Evolutionary conservation across 192 early-diverging fungal species (phyloP), one percentile per base, ranked within the genome.

Genomic region (Coemansia sp.): DNA sequence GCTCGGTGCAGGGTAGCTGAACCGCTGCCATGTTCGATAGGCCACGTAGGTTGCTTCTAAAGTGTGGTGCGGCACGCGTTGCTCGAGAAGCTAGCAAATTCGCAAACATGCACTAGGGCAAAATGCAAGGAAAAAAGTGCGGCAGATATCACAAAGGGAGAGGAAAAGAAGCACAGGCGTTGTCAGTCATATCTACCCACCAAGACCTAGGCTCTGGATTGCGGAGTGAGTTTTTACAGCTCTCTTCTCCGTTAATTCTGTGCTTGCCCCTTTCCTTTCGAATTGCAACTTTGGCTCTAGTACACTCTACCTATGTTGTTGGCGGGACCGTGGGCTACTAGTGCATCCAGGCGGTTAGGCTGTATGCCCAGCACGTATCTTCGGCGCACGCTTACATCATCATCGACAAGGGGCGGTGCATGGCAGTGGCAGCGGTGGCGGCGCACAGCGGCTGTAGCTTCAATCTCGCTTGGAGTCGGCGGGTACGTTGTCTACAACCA

Each of bases 401-500:
- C 31, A 0, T 3, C 55, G 20, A 37, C 56, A 36, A 34, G 11
- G 26, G 56, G 34, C 35, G 18, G 56, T 9, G 38, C 37, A 5
- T 67, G 65, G 65, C 28, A 38, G 60, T 8, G 21, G 36, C 67
- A 56, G 28, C 67, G 64, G 39, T 70, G 62, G 66, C 46, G 35
- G 20, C 63, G 63, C 23, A 46, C 39, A 1, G 76, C 67, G 2
- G 18, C 46, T 31, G 63, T 51, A 1, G 70, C 28, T 0, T 59
- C 55, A 0, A 31, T 26, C 1, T 35, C 64, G 10, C 55, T 53
- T 7, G 74, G 62, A 4, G 26, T 55, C 0, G 67, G 70, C 8
- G 62, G 62, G 0, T 77, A 71, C 36, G 39, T 62, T 11, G 37
- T 69, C 0, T 72, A 76, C 58, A 70, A 82, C 68, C 70, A 77